Evolutionary conservation across 108 stramenopile genomes (phyloP), one percentile per base, ranked within the genome.

Genomic region (Cyclostephanos invisitatus): DNA sequence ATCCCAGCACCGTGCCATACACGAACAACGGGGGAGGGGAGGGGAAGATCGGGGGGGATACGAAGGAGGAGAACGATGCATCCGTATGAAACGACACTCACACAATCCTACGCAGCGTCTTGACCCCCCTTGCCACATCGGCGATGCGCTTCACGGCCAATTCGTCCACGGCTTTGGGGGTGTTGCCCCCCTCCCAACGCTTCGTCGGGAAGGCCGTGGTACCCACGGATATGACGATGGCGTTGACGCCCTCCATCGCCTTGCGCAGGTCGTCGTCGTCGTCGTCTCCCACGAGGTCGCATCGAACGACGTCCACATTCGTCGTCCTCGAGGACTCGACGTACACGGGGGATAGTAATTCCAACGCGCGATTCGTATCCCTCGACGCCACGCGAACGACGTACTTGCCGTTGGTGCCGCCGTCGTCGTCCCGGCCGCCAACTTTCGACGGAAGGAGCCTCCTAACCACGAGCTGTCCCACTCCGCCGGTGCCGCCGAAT

Each of bases 171-270:
- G 81, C 84, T 28, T 76, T 47, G 36, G 89, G 89, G 0, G 83
- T 88, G 73, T 89, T 89, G 18, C 89, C 87, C 3, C 84, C 82
- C 0, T 21, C 38, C 83, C 83, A 84, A 2, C 73, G 56, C 20
- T 59, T 54, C 12, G 83, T 84, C 2, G 83, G 83, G 37, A 84
- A 84, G 17, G 83, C 83, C 3, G 83, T 84, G n/a, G 83, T 84
- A 10, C 83, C 83, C 0, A 80, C 66, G 12, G 79, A 64, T 10
- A 84, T 67, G 25, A 84, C 79, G 11, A 84, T 74, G 35, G 64
- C 81, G 14, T 57, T 38, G 2, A 63, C 64, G n/a, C 57, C 58
- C 29, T 66, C 14, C 61, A 80, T 64, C 7, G 67, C 73, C 6
- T 36, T 4, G 22, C 50, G 32, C 20, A 80, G 53, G 17, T 69